Evolutionary conservation across 495 filamentous ascomycete species (phyloP).

Genomic region (Penicillium arizonense): DNA sequence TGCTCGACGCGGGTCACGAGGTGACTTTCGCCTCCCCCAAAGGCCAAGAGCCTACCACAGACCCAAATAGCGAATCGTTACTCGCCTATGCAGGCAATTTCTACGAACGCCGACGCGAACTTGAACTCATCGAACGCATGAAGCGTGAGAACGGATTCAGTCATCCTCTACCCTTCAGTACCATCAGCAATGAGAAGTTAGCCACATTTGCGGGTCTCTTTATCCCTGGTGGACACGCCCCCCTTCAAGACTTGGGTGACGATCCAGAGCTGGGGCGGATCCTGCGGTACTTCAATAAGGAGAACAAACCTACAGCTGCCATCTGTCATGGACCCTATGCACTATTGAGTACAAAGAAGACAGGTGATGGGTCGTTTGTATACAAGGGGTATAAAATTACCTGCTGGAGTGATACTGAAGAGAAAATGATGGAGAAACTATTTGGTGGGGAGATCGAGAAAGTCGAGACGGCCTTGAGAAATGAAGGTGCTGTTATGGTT

Average conservation of each 20-base stretch:
- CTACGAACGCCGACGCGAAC: conserved; percentile 38
- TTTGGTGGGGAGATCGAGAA: conserved; percentile 31
- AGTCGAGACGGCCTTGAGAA: conserved; percentile 22
- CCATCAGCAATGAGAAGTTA: conserved; percentile 31
- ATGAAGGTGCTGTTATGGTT: conserved; percentile 30
- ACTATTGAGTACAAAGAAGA: conserved; percentile 33
- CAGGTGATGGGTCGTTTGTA: conserved; percentile 30
- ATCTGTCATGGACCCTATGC: conserved; percentile 47
- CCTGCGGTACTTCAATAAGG: conserved; percentile 31
- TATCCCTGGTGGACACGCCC: conserved; percentile 43
- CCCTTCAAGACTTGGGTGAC: conserved; percentile 35
- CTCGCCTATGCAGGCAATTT: conserved; percentile 39
- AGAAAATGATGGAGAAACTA: conserved; percentile 31
- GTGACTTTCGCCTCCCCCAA: conserved; percentile 39
- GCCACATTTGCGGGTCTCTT: conserved; percentile 34
- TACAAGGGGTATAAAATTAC: conserved; percentile 35
- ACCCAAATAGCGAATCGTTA: conserved; percentile 36
- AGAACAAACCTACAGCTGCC: conserved; percentile 34
- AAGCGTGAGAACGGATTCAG: conserved; percentile 37
- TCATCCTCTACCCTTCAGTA: conserved; percentile 22
- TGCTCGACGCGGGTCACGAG: conserved; percentile 37
- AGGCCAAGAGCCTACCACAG: conserved; percentile 31
- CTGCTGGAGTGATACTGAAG: conserved; percentile 31
- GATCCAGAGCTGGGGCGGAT: conserved; percentile 39
- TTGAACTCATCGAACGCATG: conserved; percentile 36